Conservation (phyloP, 148 eudicot species). For the Camellia lanceoleosa region DNA sequence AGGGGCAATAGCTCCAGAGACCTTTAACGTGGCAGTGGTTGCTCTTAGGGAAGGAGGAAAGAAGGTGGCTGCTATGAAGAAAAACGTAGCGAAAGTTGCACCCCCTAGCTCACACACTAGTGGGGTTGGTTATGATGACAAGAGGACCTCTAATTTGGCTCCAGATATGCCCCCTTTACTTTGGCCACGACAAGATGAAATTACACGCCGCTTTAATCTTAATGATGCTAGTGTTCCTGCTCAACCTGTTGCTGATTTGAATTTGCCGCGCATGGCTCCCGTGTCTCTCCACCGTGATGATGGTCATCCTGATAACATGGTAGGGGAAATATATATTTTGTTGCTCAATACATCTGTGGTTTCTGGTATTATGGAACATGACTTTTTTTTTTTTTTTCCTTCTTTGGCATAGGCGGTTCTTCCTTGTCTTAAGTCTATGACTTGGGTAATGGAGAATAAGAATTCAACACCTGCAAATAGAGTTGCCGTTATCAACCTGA, state of each 20-base stretch:
- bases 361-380: neutral
- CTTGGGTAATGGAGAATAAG: conserved; percentile 93
- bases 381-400: conserved; percentile 8
- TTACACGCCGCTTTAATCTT: conserved; percentile 54
- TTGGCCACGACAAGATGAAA: conserved; percentile 89
- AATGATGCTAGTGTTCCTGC: conserved; percentile 60
- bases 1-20: conserved; percentile 64
- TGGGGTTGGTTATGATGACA: conserved; percentile 46
- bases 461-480: conserved; percentile 65
- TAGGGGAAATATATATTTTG: conserved; percentile 18
- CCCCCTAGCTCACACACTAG: conserved; percentile 48
- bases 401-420: conserved; percentile 45
- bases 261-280: conserved; percentile 67
- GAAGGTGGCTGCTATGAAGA: conserved; percentile 57
- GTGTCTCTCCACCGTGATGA: conserved; percentile 66
- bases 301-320: conserved; percentile 64
- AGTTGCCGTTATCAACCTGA: conserved; percentile 80
- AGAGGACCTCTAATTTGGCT: conserved; percentile 31
- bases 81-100: conserved; percentile 49
- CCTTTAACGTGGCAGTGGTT: conserved; percentile 55
- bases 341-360: neutral
- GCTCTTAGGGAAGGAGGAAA: conserved; percentile 66
- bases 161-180: conserved; percentile 63
- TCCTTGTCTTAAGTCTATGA: conserved; percentile 95
- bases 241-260: conserved; percentile 48